phyloP scores from a whole-genome alignment of 108 stramenopile genomes.

The Licmophora abbreviata region DNA sequence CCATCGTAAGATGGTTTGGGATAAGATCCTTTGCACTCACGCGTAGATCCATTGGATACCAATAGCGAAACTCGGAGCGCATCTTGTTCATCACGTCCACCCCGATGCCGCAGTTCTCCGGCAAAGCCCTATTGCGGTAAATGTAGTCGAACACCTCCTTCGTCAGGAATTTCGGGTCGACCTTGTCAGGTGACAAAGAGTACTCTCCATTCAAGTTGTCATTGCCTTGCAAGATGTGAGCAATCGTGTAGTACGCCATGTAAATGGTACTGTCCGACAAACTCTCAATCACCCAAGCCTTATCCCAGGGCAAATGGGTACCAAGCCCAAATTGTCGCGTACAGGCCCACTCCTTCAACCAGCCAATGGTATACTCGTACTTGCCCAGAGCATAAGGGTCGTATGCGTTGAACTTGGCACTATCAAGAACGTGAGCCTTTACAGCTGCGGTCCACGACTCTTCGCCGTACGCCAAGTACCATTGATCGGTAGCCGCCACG shows the following conservation, averaged over 20 bases:
- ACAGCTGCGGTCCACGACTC: constrained; percentile 82
- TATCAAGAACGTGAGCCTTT: constrained; percentile 76
- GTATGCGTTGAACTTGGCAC: constrained; percentile 86
- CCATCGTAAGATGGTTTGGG: constrained; percentile 98
- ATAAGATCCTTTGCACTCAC: constrained; percentile 97
- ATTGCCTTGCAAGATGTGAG: constrained; percentile 86
- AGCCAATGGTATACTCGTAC: constrained; percentile 85
- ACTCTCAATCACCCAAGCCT: constrained; percentile 94
- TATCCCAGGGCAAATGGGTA: constrained; percentile 95
- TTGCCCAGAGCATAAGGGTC: constrained; percentile 56
- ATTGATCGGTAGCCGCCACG: constrained; percentile 98
- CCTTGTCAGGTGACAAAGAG: constrained; percentile 63
- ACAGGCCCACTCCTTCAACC: constrained; percentile 99
- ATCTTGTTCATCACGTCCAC: constrained; percentile 68
- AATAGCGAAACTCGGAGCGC: constrained; percentile 86
- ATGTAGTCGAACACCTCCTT: constrained; percentile 94
- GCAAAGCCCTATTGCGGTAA: constrained; percentile 69
- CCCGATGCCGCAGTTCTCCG: constrained; percentile 62
- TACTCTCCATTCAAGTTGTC: constrained; percentile 85
- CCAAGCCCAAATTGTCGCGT: constrained; percentile 95
- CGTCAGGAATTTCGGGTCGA: constrained; percentile 77
- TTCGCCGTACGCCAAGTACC: constrained; percentile 98
- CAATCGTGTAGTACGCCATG: constrained; percentile 98
- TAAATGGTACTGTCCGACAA: constrained; percentile 97
- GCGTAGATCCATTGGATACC: constrained; percentile 98